Evolutionary conservation across 2,329 filamentous ascomycete species (phyloP).

Genomic region (Sphaceloma murrayae): DNA sequence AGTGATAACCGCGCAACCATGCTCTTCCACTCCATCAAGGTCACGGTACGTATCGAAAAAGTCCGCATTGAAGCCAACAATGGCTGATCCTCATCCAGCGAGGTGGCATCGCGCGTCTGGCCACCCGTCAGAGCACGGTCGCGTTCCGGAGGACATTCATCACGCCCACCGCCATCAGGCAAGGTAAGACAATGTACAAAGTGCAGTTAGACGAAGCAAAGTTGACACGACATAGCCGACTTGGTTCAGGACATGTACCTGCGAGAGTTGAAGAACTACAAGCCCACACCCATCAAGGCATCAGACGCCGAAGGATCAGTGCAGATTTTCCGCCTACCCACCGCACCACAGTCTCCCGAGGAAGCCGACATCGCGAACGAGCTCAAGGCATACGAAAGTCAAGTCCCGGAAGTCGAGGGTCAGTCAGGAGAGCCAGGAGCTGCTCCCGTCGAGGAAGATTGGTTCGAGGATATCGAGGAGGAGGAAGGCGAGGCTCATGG

Average conservation of each 20-base stretch:
- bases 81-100: conserved; percentile 38
- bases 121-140: conserved; percentile 46
- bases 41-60: conserved; percentile 40
- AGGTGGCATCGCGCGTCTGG: conserved; percentile 51
- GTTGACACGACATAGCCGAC: conserved; percentile 55
- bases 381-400: conserved; percentile 87
- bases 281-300: conserved; percentile 72
- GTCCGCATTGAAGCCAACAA: background rate
- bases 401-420: conserved; percentile 91
- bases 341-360: conserved; percentile 79
- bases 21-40: conserved; percentile 53
- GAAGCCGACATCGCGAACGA: conserved; percentile 86
- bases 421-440: conserved; percentile 57
- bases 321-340: conserved; percentile 72
- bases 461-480: conserved; percentile 19
- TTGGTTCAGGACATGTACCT: conserved; percentile 97
- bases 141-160: conserved; percentile 54
- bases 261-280: conserved; percentile 91
- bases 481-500: conserved; percentile 19
- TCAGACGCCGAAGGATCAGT: conserved; percentile 84
- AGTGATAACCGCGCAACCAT: conserved; percentile 31
- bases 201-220: background rate
- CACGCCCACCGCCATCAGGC: conserved; percentile 50
- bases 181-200: conserved; percentile 42
- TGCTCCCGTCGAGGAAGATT: conserved; percentile 56